phyloP scores from a whole-genome alignment of 768 basidiomycete genomes.

The Naganishia antarctica region DNA sequence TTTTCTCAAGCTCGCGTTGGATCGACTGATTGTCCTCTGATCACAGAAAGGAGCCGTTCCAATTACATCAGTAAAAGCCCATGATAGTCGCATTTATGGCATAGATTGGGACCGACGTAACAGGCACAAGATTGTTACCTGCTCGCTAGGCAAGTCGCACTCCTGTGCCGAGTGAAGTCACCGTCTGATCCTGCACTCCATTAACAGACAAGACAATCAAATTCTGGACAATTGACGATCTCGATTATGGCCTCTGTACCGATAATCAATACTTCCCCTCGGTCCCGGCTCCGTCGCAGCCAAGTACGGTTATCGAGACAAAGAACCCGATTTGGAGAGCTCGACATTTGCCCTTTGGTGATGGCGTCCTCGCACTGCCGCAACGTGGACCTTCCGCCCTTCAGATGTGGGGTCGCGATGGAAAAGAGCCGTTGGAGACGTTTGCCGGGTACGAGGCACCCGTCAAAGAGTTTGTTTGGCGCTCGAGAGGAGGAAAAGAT shows the following conservation, averaged over 20 bases:
- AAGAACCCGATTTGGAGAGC: constrained; percentile 92
- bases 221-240: constrained; percentile 61
- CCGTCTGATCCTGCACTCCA: not conserved
- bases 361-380: constrained; percentile 77
- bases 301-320: constrained; percentile 56
- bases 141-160: constrained; percentile 59
- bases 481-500: constrained; percentile 56
- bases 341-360: constrained; percentile 82
- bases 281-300: constrained; percentile 37
- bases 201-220: constrained; percentile 77
- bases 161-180: too few species aligned
- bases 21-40: constrained; percentile 15
- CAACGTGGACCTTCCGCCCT: constrained; percentile 78
- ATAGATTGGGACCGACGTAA: constrained; percentile 86
- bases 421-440: constrained; percentile 55
- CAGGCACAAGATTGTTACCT: constrained; percentile 79
- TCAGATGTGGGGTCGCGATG: constrained; percentile 67
- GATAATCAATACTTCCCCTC: constrained; percentile 31
- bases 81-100: constrained; percentile 89
- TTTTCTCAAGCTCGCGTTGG: not conserved
- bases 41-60: constrained; percentile 81
- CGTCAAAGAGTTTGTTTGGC: constrained; percentile 98
- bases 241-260: constrained; percentile 29
- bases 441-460: constrained; percentile 89
- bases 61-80: constrained; percentile 67